Percentiles rank a stretch among this genome's conserved stretches.
phyloP scores from a whole-genome alignment of 2,329 filamentous ascomycete genomes.

The Magnaporthales sp. region DNA sequence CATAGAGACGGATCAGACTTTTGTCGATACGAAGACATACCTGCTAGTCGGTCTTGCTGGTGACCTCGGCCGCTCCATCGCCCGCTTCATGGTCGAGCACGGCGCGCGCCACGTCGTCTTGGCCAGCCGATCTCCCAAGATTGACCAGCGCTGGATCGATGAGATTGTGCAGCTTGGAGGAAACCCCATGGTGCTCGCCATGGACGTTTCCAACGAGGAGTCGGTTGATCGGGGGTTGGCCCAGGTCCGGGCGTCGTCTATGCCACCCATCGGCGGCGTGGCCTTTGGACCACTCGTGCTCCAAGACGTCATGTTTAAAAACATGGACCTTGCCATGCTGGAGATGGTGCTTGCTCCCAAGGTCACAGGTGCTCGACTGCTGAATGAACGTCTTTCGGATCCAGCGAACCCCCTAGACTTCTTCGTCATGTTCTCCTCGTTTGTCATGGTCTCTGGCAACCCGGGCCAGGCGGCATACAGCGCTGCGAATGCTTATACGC shows the following conservation, averaged over 20 bases:
- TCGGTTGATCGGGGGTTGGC: neutral
- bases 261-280: constrained; percentile 4
- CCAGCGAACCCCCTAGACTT: constrained; percentile 15
- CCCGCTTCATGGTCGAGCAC: neutral
- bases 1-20: neutral
- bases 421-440: constrained; percentile 22
- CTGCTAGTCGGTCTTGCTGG: neutral
- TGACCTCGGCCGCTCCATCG: neutral
- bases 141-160: neutral
- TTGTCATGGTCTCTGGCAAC: constrained; percentile 16
- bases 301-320: constrained; percentile 8
- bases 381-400: constrained; percentile 16
- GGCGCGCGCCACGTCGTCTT: neutral
- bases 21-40: neutral
- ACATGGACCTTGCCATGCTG: constrained; percentile 9
- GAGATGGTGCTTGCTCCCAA: constrained; percentile 15
- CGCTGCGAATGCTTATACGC: constrained; percentile 28
- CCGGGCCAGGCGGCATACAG: constrained; percentile 30
- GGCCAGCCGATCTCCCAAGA: neutral
- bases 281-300: constrained; percentile 11
- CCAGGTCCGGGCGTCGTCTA: neutral
- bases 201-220: neutral
- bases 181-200: neutral
- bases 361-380: constrained; percentile 13
- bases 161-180: neutral